Evolutionary conservation across 768 basidiomycete species (phyloP), one percentile per base, ranked within the genome.

Genomic region (Leccinum barrowsii): DNA sequence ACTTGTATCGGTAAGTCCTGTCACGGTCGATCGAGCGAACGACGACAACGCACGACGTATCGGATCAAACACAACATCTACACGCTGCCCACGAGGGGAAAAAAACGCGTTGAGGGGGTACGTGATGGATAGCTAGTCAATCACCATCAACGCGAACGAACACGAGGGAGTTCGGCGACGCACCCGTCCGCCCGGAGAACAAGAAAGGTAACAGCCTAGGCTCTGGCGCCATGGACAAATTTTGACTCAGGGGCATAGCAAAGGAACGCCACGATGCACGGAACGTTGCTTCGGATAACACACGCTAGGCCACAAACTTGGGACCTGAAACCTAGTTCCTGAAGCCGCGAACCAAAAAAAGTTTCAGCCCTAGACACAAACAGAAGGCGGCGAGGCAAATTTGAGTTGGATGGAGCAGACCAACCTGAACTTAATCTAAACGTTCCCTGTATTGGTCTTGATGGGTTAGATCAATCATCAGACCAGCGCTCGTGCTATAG

Each of bases 261-360:
- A 65, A 52, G 48, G 52, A 56, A 52, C 50, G 58, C 58, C 57
- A 63, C 54, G 47, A 59, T 52, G 52, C 51, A 40, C 1, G 52
- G 10, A 32, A 44, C 34, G 48, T 53, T 54, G 22, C 52, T 47
- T 24, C 44, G 54, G 32, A 44, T 11, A 44, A 44, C 10, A 44
- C 10, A 10, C 10, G 8, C 17, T 3, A 42, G n/a, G 40, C n/a
- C 40, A 10, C 40, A 42, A 42, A 42, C 4, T 4, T 44, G 19
- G 19, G 3, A 44, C 4, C 11, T 44, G 42, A 44, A 44, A 19
- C 42, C 42, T 44, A 44, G n/a, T 44, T 11, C 42, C 42, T 44
- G 42, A 19, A 2, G 19, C 10, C 19, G 42, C 42, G 42, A 44
- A 44, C n/a, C 3, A 40, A 40, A 37, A 37, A 37, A 17, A 17